Evolutionary conservation across 352 stramenopile genomes (phyloP).

Genomic region (Lagenidium sp.): DNA sequence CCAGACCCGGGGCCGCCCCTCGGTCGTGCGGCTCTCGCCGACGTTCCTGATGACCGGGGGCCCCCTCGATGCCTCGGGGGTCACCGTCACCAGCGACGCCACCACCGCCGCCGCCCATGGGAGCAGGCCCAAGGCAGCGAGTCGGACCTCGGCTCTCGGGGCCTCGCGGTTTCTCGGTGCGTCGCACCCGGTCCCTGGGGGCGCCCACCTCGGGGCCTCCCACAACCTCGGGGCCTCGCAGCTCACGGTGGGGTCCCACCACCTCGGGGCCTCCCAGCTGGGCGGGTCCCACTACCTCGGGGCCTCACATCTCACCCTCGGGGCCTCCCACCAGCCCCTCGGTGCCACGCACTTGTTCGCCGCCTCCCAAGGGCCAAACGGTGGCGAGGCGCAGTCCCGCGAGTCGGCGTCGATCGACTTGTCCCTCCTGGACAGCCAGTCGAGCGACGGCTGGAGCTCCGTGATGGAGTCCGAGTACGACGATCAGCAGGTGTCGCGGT

Average conservation of each 20-base stretch:
- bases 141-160: too few relatives aligned
- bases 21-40: conserved; percentile 38
- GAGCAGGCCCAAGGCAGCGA: too few relatives aligned
- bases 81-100: conserved; percentile 4
- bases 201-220: background rate
- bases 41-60: conserved; percentile 15
- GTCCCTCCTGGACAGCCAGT: conserved; percentile 25
- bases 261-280: background rate
- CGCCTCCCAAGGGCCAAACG: conserved; percentile 1
- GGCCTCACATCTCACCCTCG: background rate
- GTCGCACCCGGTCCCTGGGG: background rate
- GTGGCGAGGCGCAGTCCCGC: background rate
- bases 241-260: background rate
- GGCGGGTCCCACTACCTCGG: background rate
- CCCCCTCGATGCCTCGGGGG: background rate
- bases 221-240: background rate
- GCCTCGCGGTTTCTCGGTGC: too few relatives aligned
- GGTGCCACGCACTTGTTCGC: background rate
- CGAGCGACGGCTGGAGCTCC: conserved; percentile 67
- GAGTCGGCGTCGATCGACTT: conserved; percentile 8
- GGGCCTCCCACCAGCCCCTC: background rate
- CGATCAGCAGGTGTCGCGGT: conserved; percentile 24
- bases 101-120: too few relatives aligned
- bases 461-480: conserved; percentile 61
- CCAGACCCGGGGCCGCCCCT: conserved; percentile 25